Percentiles rank a stretch among this genome's conserved stretches.
These are phyloP conservation scores for Asterochloris erici DNA, from an alignment of 139 green algal species.

Conservation along the genomic window DNA sequence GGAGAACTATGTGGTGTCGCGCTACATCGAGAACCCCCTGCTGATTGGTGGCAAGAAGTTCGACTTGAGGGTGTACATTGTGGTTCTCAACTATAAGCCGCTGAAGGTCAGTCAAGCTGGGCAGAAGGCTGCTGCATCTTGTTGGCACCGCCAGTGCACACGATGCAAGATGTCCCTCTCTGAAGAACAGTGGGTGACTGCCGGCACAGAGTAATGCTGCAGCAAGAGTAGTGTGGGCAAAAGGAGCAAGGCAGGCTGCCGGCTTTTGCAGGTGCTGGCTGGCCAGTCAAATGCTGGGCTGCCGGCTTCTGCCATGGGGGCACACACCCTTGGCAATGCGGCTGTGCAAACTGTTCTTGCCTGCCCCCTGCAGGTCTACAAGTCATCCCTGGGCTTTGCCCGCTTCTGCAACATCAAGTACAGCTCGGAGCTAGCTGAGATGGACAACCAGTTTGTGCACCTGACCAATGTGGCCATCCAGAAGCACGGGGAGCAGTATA, in stretches of 20 bases:
- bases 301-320: no score
- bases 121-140: no score
- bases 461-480: slow-evolving; percentile 71
- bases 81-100: slow-evolving; percentile 64
- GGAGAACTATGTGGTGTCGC: slow-evolving; percentile 76
- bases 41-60: slow-evolving; percentile 76
- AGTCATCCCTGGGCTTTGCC: slow-evolving; percentile 66
- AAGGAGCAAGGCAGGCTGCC: no score
- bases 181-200: no score
- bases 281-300: no score
- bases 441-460: slow-evolving; percentile 63
- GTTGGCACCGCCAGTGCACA: no score
- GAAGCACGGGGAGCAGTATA: slow-evolving; percentile 43
- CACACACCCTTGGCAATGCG: no score
- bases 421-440: slow-evolving; percentile 57
- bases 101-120: slow-evolving; percentile 41
- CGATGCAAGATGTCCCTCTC: no score
- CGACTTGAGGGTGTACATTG: slow-evolving; percentile 71
- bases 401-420: slow-evolving; percentile 82
- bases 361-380: slow-evolving; percentile 40
- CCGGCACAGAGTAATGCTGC: no score
- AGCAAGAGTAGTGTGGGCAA: no score
- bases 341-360: not conserved
- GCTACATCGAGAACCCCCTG: slow-evolving; percentile 59
- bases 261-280: no score